phyloP scores from a whole-genome alignment of 306 rosid genomes.

The Citrullus colocynthis region DNA sequence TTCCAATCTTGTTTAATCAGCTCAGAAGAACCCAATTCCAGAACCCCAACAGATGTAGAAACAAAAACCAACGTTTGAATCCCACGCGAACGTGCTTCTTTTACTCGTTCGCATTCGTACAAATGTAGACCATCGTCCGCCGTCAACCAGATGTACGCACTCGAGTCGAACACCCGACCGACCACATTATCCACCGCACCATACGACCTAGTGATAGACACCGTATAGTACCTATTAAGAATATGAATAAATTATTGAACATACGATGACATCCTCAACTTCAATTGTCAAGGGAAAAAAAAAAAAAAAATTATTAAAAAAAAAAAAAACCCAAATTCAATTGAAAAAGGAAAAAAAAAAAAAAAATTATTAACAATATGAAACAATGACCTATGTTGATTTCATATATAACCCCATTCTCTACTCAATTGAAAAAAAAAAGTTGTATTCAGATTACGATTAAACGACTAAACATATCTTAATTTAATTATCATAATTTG shows the following conservation, averaged over 20 bases:
- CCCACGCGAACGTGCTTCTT: constrained; percentile 26
- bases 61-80: constrained; percentile 30
- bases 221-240: constrained; percentile 10
- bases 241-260: background rate
- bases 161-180: constrained; percentile 19
- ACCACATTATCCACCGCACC: constrained; percentile 3
- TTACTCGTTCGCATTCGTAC: constrained; percentile 28
- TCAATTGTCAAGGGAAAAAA: too few relatives aligned
- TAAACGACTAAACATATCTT: too few relatives aligned
- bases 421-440: too few relatives aligned
- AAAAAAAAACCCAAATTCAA: too few relatives aligned
- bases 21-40: constrained; percentile 31
- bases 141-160: constrained; percentile 27
- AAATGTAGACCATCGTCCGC: constrained; percentile 16
- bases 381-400: too few relatives aligned
- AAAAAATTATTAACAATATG: too few relatives aligned
- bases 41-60: constrained; percentile 20
- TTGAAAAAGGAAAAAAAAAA: too few relatives aligned
- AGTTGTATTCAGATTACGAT: too few relatives aligned
- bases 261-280: too few relatives aligned
- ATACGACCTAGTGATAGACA: constrained; percentile 13
- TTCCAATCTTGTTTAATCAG: constrained; percentile 19
- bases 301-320: too few relatives aligned
- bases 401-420: too few relatives aligned
- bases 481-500: too few relatives aligned